These are phyloP conservation scores for Pythium biforme DNA, from an alignment of 352 stramenopile species.

Conservation along the genomic window DNA sequence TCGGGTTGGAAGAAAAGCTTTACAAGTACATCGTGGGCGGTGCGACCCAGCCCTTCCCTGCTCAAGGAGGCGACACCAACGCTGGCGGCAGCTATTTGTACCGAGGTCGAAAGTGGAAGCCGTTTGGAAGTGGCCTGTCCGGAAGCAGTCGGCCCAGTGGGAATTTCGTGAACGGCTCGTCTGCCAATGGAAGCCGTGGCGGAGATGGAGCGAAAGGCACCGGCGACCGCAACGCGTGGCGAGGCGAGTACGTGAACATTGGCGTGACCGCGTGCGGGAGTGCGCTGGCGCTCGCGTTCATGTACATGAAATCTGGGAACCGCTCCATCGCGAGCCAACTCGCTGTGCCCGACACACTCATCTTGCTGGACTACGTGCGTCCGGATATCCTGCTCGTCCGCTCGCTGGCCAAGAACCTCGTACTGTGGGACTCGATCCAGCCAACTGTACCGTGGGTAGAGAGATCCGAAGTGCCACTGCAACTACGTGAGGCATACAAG, in stretches of 20 bases:
- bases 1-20: conserved; percentile 97
- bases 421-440: conserved; percentile 94
- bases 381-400: conserved; percentile 95
- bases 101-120: conserved; percentile 62
- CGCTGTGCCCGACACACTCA: conserved; percentile 92
- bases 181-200: neutral
- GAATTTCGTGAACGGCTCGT: neutral
- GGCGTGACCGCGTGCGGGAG: conserved; percentile 93
- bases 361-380: conserved; percentile 94
- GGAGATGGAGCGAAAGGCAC: neutral
- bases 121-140: conserved; percentile 32
- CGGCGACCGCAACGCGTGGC: conserved; percentile 25
- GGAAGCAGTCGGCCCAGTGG: neutral
- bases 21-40: conserved; percentile 93
- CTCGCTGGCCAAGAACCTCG: conserved; percentile 92
- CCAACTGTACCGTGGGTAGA: conserved; percentile 92
- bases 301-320: conserved; percentile 95
- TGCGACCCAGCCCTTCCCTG: conserved; percentile 23
- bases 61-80: conserved; percentile 4
- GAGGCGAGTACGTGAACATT: conserved; percentile 92
- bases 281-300: conserved; percentile 94
- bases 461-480: conserved; percentile 49
- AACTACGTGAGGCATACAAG: conserved; percentile 54
- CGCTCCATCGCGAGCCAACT: conserved; percentile 82
- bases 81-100: conserved; percentile 60